A percentile compares a stretch with the other conserved stretches of the same genome.
Evolutionary conservation across 805 yeast genomes (phyloP).

Genomic region (Deakozyma indianensis): DNA sequence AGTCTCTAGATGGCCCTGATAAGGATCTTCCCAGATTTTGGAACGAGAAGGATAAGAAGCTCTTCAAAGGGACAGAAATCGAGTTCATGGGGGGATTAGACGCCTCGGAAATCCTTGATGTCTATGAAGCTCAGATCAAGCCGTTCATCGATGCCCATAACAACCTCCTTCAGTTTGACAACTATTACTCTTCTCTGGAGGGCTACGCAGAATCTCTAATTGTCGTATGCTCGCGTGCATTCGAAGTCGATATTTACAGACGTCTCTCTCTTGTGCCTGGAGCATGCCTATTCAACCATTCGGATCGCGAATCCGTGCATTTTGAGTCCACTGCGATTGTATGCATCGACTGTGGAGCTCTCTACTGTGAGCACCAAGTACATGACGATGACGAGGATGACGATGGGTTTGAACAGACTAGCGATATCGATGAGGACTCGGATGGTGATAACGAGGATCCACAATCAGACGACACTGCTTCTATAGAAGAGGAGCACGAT

Average conservation of each 20-base stretch:
- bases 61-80: slow-evolving; percentile 47
- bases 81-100: slow-evolving; percentile 48
- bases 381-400: slow-evolving; percentile 9
- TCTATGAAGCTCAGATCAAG: slow-evolving; percentile 24
- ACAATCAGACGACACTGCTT: no score
- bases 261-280: slow-evolving; percentile 75
- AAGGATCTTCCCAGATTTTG: slow-evolving; percentile 52
- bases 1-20: slow-evolving; percentile 27
- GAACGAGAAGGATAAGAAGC: slow-evolving; percentile 32
- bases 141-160: slow-evolving; percentile 13
- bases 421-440: slow-evolving; percentile 16
- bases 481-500: slow-evolving; percentile 13
- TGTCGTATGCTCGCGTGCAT: slow-evolving; percentile 61
- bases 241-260: slow-evolving; percentile 63
- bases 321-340: slow-evolving; percentile 45
- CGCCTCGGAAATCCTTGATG: slow-evolving; percentile 26
- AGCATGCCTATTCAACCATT: slow-evolving; percentile 81
- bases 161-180: slow-evolving; percentile 8
- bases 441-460: slow-evolving; percentile 15
- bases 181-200: slow-evolving; percentile 6
- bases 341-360: slow-evolving; percentile 35
- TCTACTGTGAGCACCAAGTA: slow-evolving; percentile 27
- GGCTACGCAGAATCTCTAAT: slow-evolving; percentile 38
- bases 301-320: slow-evolving; percentile 45
- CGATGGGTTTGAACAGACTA: slow-evolving; percentile 13